Conservation (phyloP, 1,284 basidiomycete species). For the Psilocybe mexicana region DNA sequence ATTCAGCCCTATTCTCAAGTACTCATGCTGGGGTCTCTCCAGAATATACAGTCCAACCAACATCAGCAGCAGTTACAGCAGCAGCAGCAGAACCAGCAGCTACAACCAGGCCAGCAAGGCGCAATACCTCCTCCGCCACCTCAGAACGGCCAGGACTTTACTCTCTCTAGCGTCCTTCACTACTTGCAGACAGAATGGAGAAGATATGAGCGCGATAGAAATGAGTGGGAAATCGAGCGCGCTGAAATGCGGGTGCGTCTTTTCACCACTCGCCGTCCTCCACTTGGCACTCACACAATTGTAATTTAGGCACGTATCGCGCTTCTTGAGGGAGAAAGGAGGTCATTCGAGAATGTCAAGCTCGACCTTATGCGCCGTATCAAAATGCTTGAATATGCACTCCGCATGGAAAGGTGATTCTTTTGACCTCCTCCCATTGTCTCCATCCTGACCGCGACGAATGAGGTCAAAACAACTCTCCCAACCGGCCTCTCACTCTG, state of each 20-base stretch:
- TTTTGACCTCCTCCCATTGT: slow-evolving; percentile 17
- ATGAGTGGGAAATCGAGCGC: slow-evolving; percentile 99
- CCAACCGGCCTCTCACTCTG: slow-evolving; percentile 52
- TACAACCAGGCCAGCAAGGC: slow-evolving; percentile 56
- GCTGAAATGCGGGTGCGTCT: slow-evolving; percentile 94
- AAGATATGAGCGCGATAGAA: slow-evolving; percentile 93
- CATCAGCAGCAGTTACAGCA: slow-evolving; percentile 56
- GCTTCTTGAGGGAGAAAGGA: slow-evolving; percentile 93
- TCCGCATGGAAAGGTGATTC: slow-evolving; percentile 88
- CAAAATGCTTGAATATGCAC: slow-evolving; percentile 98
- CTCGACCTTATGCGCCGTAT: slow-evolving; percentile 94
- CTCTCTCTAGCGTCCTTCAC: slow-evolving; percentile 93
- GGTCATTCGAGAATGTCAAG: slow-evolving; percentile 96
- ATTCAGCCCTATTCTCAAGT: slow-evolving; percentile 22
- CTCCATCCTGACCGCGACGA: slow-evolving; percentile 32
- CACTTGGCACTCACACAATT: slow-evolving; percentile 24
- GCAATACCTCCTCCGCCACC: slow-evolving; percentile 69
- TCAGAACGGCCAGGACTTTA: slow-evolving; percentile 85
- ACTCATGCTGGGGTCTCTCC: slow-evolving; percentile 73
- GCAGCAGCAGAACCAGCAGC: slow-evolving; percentile 54
- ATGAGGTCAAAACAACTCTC: slow-evolving; percentile 78
- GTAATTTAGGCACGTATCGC: slow-evolving; percentile 84
- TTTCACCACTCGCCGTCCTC: slow-evolving; percentile 23
- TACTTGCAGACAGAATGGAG: slow-evolving; percentile 99
- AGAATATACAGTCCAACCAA: slow-evolving; percentile 56